Evolutionary conservation across 2,329 filamentous ascomycete species (phyloP), one percentile per base, ranked within the genome.

Genomic region (Aspergillus quadricinctus): DNA sequence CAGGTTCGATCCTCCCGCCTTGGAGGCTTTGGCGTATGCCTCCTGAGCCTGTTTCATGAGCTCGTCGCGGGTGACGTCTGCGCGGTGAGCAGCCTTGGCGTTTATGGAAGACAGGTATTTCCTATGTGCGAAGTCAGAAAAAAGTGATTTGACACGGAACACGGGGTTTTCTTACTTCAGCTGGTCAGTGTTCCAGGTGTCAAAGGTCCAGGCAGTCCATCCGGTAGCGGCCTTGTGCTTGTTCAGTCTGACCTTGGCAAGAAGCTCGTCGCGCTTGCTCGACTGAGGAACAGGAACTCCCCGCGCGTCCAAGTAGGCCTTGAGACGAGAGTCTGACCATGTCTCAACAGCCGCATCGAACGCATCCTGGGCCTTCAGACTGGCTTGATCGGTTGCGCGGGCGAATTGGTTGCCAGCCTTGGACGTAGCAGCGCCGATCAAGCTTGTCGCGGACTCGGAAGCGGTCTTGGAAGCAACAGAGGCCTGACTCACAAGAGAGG

Each of bases 261-360:
- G 78, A 23, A 93, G 84, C 69, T 92, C 84, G 65, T 92, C 88
- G 41, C 82, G 82, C 76, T 86, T 90, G 57, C 85, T 83, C 28
- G 75, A 78, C 60, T 92, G 88, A 25, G 89, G 88, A 46, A 91
- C 85, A 14, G 88, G 88, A 46, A 93, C 78, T 45, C 88, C 88
- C 57, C 90, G 88, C 8, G 88, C 83, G 70, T 92, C 89, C 5
- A 93, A 82, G 67, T 87, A 93, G 2, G 84, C 83, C 78, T 93
- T 93, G 43, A 93, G 81, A 19, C 88, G 85, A 66, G 83, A 90
- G 40, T 92, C 85, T 3, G 88, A 89, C 89, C 89, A 93, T 1
- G 78, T 76, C 25, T 77, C 72, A 52, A 86, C 74, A 6, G 81
- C 85, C 37, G 77, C 65, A 69, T 90, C 80, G 70, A 92, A 93